Evolutionary conservation across 257 asterid species (phyloP).

Genomic region (Capsicum pubescens): DNA sequence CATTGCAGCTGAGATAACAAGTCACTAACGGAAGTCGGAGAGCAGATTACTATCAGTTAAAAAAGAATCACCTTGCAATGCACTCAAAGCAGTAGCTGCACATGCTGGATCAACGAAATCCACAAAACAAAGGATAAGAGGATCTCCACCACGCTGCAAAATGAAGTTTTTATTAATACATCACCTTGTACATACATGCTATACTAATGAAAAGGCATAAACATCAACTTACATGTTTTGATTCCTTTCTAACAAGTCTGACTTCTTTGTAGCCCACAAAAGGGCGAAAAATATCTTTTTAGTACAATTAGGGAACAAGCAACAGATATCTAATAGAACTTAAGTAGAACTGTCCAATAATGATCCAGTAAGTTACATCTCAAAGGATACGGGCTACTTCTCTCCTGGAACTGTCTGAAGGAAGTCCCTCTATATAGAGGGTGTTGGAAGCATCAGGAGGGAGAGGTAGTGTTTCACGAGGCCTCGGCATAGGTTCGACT

Average conservation of each 20-base stretch:
- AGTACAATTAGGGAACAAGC: slow-evolving; percentile 38
- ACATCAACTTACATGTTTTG: slow-evolving; percentile 50
- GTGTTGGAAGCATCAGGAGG: slow-evolving; percentile 69
- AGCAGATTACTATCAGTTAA: not conserved
- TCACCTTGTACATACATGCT: not conserved
- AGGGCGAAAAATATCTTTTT: slow-evolving; percentile 60
- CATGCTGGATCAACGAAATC: slow-evolving; percentile 61
- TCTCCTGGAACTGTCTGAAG: slow-evolving; percentile 55
- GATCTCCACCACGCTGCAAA: slow-evolving; percentile 62
- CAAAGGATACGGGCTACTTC: slow-evolving; percentile 70
- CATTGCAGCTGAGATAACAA: not conserved
- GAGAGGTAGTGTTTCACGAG: slow-evolving; percentile 51
- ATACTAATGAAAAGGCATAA: not conserved
- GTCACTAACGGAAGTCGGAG: not conserved
- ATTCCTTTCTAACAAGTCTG: slow-evolving; percentile 59
- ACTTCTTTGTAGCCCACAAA: slow-evolving; percentile 69
- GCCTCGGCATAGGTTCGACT: slow-evolving; percentile 44
- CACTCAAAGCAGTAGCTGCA: slow-evolving; percentile 67
- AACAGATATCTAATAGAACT: not conserved
- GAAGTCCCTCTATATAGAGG: slow-evolving; percentile 63
- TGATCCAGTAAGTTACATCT: slow-evolving; percentile 1
- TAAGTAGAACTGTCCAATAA: not conserved
- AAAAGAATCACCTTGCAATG: slow-evolving; percentile 53
- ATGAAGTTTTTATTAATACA: slow-evolving; percentile 26
- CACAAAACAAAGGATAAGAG: slow-evolving; percentile 59